A percentile compares a stretch with the other conserved stretches of the same genome.
Conservation (phyloP, 1,284 basidiomycete genomes). For the Fomitopsis pinicola region DNA sequence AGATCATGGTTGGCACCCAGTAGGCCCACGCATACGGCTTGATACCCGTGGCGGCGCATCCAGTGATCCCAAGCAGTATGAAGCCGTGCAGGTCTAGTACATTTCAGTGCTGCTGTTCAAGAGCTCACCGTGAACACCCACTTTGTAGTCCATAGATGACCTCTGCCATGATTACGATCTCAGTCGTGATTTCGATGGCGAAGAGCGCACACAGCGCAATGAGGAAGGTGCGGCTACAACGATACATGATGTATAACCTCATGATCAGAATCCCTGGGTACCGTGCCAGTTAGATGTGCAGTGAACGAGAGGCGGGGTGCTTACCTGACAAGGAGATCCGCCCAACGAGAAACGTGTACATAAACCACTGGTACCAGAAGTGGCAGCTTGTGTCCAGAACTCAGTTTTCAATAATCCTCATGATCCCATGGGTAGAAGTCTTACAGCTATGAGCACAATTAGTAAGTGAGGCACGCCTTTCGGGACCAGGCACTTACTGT, state of each 20-base stretch:
- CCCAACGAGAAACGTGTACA: neutral
- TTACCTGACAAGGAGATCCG: constrained; percentile 3
- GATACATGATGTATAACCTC: constrained; percentile 5
- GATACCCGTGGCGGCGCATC: neutral
- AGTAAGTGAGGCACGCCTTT: neutral
- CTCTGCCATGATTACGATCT: neutral
- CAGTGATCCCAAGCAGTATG: neutral
- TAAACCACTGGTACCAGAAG: constrained; percentile 4
- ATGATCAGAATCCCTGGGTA: constrained; percentile 1
- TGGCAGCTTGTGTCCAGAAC: neutral
- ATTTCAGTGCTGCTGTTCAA: neutral
- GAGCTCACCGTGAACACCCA: neutral
- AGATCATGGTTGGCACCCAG: constrained; percentile 6
- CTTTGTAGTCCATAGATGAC: neutral
- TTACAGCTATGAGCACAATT: neutral
- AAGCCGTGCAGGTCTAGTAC: neutral
- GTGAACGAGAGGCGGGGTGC: neutral
- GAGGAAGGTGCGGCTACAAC: neutral
- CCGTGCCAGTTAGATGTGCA: neutral
- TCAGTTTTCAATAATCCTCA: neutral
- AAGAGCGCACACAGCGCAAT: neutral
- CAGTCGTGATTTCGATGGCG: neutral
- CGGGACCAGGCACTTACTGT: neutral
- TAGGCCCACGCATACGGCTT: constrained; percentile 7
- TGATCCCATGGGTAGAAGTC: neutral